phyloP scores from a whole-genome alignment of 306 rosid genomes.

The Canavalia gladiata region DNA sequence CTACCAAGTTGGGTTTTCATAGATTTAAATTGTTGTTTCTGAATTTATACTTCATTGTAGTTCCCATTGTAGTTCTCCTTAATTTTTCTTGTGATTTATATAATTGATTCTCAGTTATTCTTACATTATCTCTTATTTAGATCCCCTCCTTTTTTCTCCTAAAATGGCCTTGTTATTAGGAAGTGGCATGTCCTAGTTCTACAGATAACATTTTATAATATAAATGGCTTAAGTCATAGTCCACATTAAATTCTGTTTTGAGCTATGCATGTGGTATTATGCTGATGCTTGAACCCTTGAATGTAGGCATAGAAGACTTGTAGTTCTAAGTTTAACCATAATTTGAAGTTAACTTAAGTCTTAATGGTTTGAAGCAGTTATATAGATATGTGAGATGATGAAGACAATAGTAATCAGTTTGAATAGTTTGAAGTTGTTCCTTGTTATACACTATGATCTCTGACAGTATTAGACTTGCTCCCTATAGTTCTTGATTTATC shows the following conservation, averaged over 20 bases:
- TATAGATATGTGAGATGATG: conserved; percentile 25
- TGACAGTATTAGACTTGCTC: conserved; percentile 17
- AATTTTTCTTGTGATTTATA: background rate
- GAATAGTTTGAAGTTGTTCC: conserved; percentile 26
- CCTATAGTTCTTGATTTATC: conserved; percentile 21
- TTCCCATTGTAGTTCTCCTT: conserved; percentile 1
- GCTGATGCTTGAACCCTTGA: background rate
- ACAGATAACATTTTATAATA: background rate
- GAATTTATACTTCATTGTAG: conserved; percentile 22
- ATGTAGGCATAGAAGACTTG: conserved; percentile 20
- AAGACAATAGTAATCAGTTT: conserved; percentile 15
- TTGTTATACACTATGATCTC: conserved; percentile 29
- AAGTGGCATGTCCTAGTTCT: conserved; percentile 14
- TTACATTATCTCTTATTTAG: conserved; percentile 16
- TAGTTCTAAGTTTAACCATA: conserved; percentile 27
- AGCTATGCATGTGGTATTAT: conserved; percentile 11
- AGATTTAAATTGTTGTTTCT: conserved; percentile 21
- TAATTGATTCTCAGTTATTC: conserved; percentile 3
- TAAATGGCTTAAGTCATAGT: background rate
- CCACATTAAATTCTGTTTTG: too few species aligned
- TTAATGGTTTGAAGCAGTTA: conserved; percentile 31
- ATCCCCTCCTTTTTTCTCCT: background rate
- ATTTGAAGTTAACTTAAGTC: conserved; percentile 14
- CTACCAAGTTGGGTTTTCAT: conserved; percentile 39
- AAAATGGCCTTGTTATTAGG: conserved; percentile 9